These are phyloP conservation scores for Glebionis coronaria DNA, from an alignment of 129 eudicot genomes.

Conservation along the genomic window DNA sequence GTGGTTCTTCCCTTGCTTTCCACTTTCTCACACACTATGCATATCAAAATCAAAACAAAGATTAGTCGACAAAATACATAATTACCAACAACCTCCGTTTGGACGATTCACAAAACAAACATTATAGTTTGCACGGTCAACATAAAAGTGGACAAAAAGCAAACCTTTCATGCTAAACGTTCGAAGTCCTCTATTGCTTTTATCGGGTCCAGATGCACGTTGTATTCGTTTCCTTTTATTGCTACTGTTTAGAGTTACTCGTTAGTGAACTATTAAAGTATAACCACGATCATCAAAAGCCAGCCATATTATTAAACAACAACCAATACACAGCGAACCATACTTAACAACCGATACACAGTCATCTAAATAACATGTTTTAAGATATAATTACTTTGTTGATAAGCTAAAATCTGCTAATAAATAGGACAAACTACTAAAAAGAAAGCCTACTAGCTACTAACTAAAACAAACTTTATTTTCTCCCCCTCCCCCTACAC, in stretches of 20 bases:
- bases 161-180: constrained; percentile 96
- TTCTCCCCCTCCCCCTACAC: no score
- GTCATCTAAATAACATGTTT: no score
- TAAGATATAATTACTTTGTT: no score
- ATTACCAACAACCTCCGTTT: no score
- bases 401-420: no score
- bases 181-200: constrained; percentile 83
- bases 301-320: constrained; percentile 1
- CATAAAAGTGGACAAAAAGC: constrained; percentile 2
- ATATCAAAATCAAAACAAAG: constrained; percentile 23
- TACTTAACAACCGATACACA: no score
- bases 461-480: no score
- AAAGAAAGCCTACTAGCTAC: no score
- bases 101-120: background rate
- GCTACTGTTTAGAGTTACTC: constrained; percentile 36
- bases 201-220: constrained; percentile 79
- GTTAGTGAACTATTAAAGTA: constrained; percentile 17
- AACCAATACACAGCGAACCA: no score
- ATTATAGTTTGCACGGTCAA: background rate
- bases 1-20: constrained; percentile 93
- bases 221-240: constrained; percentile 77
- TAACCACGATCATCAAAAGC: background rate
- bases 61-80: background rate
- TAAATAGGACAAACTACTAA: no score
- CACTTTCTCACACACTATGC: constrained; percentile 80